A percentile compares a stretch with the other conserved stretches of the same genome.
Conservation (phyloP, 148 eudicot species). For the Rhododendron molle region DNA sequence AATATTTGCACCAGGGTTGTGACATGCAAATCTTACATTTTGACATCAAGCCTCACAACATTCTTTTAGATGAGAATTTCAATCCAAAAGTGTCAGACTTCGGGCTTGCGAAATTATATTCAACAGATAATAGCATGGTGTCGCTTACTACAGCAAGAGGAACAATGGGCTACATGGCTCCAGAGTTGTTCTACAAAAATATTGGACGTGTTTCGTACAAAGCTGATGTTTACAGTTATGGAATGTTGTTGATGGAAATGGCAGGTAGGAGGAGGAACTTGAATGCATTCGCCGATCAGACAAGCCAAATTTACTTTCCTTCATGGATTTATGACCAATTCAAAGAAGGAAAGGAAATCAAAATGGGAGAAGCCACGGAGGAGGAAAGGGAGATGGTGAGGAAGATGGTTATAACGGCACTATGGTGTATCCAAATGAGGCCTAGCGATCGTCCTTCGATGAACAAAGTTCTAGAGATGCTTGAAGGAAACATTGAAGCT, state of each 20-base stretch:
- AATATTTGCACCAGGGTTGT: no score
- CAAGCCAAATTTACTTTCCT: slow-evolving; percentile 10
- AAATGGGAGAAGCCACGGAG: background rate
- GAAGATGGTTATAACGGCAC: slow-evolving; percentile 1
- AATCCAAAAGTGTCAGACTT: no score
- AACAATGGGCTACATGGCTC: background rate
- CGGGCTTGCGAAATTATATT: no score
- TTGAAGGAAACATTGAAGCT: background rate
- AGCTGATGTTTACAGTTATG: slow-evolving; percentile 17
- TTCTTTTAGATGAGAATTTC: no score
- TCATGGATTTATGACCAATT: slow-evolving; percentile 11
- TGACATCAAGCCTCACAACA: no score
- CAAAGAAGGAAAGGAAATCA: background rate
- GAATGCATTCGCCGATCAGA: background rate
- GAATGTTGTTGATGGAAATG: slow-evolving; percentile 11
- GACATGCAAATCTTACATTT: no score
- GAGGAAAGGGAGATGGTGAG: background rate
- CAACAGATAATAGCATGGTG: background rate
- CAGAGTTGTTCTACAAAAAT: slow-evolving; percentile 10
- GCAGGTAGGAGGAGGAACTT: background rate
- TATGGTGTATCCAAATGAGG: slow-evolving; percentile 11
- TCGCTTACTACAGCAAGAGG: slow-evolving; percentile 14
- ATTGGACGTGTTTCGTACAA: slow-evolving; percentile 14
- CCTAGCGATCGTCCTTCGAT: slow-evolving; percentile 2
- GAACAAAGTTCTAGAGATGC: slow-evolving; percentile 5